Evolutionary conservation across 2,329 filamentous ascomycete genomes (phyloP), one percentile per base, ranked within the genome.

Genomic region (Aureobasidium mangrovei): DNA sequence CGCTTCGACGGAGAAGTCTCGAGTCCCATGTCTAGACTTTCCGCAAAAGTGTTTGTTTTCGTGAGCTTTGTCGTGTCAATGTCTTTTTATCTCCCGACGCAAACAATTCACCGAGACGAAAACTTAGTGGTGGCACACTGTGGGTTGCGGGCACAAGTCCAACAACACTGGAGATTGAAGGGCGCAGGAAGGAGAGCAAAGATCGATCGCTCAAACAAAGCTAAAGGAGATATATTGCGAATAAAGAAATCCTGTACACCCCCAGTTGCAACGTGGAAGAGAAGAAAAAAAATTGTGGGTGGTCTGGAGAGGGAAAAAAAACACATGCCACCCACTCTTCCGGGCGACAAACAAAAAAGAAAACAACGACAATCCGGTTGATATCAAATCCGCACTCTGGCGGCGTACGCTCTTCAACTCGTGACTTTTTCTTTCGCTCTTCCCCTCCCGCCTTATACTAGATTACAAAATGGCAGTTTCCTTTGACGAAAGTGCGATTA

Each of bases 401-500:
- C n/a, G 7, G 38, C 38, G 38, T 18, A 35, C 32, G 10, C 7
- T 5, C n/a, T 40, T 12, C 9, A 5, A 40, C n/a, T 35, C 32
- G 10, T 35, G 38, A 24, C 38, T 40, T 40, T 40, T 40, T 5
- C n/a, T 24, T 40, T 40, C n/a, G 5, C n/a, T 12, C n/a, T 24
- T 18, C 38, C n/a, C 7, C n/a, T 6, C n/a, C n/a, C 49, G 33
- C 41, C 41, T 42, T 39, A 38, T 53, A 45, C 49, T 53, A 53
- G 41, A 53, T 53, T 53, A 53, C 49, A 53, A 40, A 53, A 53
- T 53, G 18, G 49, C 41, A 44, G 41, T 12, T 45, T 53, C 32
- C 39, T 41, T 38, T 39, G 26, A 53, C 12, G 28, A 45, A 42
- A 29, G 39, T 48, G 44, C 53, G 32, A 31, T 62, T 85, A 98